Conservation (phyloP, 176 grass and related monocot genomes). For the Lolium multiflorum region DNA sequence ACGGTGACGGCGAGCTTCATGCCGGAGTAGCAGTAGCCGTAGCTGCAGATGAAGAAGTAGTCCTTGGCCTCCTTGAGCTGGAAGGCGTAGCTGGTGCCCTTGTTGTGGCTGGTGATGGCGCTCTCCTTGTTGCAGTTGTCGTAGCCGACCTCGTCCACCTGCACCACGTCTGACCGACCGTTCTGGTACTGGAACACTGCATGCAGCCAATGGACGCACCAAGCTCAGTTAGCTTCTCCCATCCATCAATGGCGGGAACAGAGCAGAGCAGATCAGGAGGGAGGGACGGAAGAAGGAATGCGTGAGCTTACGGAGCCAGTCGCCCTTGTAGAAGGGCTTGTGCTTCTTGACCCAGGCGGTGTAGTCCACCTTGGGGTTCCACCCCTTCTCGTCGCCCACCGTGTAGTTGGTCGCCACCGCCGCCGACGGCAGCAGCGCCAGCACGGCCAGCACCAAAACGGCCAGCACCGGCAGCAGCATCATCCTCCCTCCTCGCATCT, state of each 20-base stretch:
- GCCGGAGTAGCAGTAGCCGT: conserved; percentile 90
- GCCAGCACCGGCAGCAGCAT: neutral
- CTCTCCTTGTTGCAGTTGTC: conserved; percentile 82
- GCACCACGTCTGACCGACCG: conserved; percentile 77
- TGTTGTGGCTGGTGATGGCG: conserved; percentile 85
- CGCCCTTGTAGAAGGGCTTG: conserved; percentile 91
- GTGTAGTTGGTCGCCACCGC: conserved; percentile 71
- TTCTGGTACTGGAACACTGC: conserved; percentile 94
- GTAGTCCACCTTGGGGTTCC: conserved; percentile 97
- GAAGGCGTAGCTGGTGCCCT: conserved; percentile 84
- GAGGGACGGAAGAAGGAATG: neutral
- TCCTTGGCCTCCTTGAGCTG: conserved; percentile 89
- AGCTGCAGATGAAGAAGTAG: conserved; percentile 99
- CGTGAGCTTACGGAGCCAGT: conserved; percentile 73
- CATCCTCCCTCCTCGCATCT: neutral
- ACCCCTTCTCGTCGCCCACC: conserved; percentile 89
- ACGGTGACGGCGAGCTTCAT: conserved; percentile 87
- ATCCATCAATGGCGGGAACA: neutral
- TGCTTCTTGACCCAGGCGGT: conserved; percentile 94
- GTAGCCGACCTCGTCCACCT: conserved; percentile 81
- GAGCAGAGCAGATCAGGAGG: neutral
- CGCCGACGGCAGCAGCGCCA: conserved; percentile 35
- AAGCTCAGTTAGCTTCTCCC: neutral
- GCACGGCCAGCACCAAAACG: conserved; percentile 4
- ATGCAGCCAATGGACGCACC: neutral